Conservation (phyloP, 2,329 filamentous ascomycete species). For the Nectriaceae sp. region DNA sequence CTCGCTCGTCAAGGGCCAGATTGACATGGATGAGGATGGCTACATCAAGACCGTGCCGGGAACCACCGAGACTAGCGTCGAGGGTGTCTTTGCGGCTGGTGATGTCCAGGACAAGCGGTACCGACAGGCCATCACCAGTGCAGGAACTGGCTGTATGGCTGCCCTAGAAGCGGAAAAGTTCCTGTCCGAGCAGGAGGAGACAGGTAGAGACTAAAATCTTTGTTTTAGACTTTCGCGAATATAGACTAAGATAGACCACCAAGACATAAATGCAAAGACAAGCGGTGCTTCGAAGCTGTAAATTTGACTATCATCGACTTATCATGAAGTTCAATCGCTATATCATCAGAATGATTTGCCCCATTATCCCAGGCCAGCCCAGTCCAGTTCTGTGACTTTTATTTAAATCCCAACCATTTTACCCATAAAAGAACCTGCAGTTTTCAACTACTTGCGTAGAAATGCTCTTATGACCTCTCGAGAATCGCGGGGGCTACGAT, state of each 20-base stretch:
- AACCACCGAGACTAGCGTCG: constrained; percentile 81
- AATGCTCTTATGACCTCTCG: constrained; percentile 34
- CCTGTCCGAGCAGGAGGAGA: constrained; percentile 70
- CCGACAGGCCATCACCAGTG: constrained; percentile 95
- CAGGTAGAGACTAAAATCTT: background rate
- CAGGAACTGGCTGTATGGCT: constrained; percentile 91
- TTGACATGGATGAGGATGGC: constrained; percentile 85
- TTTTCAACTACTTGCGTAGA: constrained; percentile 34
- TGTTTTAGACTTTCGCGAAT: constrained; percentile 21
- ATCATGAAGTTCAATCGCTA: constrained; percentile 5
- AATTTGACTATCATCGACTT: constrained; percentile 1
- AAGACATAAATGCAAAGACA: constrained; percentile 9
- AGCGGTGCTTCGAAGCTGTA: constrained; percentile 14
- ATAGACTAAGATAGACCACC: constrained; percentile 17
- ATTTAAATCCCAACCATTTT: no score
- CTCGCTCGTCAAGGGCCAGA: constrained; percentile 82
- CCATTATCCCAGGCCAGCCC: background rate
- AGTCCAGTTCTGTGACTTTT: no score
- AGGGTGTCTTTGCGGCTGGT: constrained; percentile 93
- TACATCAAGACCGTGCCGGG: constrained; percentile 91
- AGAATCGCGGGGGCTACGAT: constrained; percentile 56
- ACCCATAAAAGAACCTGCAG: no score
- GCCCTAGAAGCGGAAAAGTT: constrained; percentile 96
- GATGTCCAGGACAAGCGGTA: constrained; percentile 99
- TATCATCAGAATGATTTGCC: background rate